phyloP scores from a whole-genome alignment of 2,329 filamentous ascomycete species.

The Cladosporium sp. region DNA sequence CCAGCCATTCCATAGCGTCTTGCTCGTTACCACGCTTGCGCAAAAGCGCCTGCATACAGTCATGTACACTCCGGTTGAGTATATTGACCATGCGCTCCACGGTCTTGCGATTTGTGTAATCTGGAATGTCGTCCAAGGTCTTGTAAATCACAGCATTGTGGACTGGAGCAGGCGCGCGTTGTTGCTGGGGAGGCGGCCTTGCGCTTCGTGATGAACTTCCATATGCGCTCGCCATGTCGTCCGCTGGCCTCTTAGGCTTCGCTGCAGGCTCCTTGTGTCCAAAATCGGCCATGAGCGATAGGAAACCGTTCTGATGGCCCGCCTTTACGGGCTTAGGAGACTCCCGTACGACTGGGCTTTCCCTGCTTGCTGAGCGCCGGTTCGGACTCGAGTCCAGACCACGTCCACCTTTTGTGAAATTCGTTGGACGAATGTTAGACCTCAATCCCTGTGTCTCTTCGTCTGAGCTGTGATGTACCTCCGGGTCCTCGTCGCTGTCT shows the following conservation, averaged over 20 bases:
- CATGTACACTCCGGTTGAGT: constrained; percentile 48
- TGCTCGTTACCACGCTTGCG: constrained; percentile 56
- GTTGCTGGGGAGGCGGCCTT: constrained; percentile 23
- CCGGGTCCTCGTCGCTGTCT: constrained; percentile 51
- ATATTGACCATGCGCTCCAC: constrained; percentile 57
- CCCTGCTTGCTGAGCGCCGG: constrained; percentile 21
- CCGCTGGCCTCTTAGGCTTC: constrained; percentile 24
- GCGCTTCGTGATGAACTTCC: constrained; percentile 32
- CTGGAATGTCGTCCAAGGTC: constrained; percentile 53
- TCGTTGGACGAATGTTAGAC: constrained; percentile 63
- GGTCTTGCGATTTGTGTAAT: constrained; percentile 53
- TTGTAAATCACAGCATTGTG: constrained; percentile 45
- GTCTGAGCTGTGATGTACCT: constrained; percentile 34
- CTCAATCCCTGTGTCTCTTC: constrained; percentile 43
- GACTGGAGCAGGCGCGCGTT: not conserved
- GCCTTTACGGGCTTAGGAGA: constrained; percentile 29
- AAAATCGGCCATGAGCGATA: constrained; percentile 31
- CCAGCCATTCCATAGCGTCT: constrained; percentile 55
- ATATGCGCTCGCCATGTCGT: constrained; percentile 50
- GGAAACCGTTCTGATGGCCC: constrained; percentile 26
- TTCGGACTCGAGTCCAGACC: constrained; percentile 38
- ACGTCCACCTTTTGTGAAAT: constrained; percentile 51
- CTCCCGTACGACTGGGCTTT: constrained; percentile 30
- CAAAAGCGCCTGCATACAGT: constrained; percentile 54
- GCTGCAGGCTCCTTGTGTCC: constrained; percentile 26